phyloP scores from a whole-genome alignment of 1,284 basidiomycete genomes.

The Fistulina hepatica region DNA sequence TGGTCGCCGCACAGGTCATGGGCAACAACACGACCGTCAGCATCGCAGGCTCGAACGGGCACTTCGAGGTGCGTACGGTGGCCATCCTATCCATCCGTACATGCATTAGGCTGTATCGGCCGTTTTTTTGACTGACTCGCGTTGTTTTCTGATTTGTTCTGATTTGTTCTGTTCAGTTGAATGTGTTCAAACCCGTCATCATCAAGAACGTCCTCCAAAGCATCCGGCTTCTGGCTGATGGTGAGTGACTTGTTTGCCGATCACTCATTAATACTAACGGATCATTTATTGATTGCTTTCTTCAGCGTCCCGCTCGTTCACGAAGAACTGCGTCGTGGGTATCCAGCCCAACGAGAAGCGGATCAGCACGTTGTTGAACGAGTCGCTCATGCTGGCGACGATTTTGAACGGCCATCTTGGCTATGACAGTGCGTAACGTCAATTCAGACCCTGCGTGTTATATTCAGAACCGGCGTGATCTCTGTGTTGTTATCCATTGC shows the following conservation, averaged over 20 bases:
- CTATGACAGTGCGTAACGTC: slow-evolving; percentile 73
- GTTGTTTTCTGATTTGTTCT: no score
- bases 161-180: slow-evolving; percentile 68
- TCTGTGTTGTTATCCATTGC: background rate
- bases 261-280: no score
- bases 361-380: slow-evolving; percentile 84
- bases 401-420: slow-evolving; percentile 89
- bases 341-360: slow-evolving; percentile 94
- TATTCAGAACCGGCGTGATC: slow-evolving; percentile 2
- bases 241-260: slow-evolving; percentile 27
- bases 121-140: no score
- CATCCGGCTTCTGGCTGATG: slow-evolving; percentile 89
- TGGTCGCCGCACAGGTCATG: slow-evolving; percentile 98
- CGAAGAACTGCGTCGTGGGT: slow-evolving; percentile 94
- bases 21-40: slow-evolving; percentile 95
- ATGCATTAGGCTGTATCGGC: no score
- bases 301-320: slow-evolving; percentile 82
- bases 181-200: slow-evolving; percentile 99
- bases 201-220: slow-evolving; percentile 97
- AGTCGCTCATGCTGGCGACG: slow-evolving; percentile 94
- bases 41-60: slow-evolving; percentile 89
- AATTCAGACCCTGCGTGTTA: slow-evolving; percentile 4
- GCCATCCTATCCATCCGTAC: slow-evolving; percentile 1
- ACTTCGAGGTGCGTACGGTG: slow-evolving; percentile 89
- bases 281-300: slow-evolving; percentile 3